Conservation (phyloP, 805 yeast species). For the Yamadazyma sp. region DNA sequence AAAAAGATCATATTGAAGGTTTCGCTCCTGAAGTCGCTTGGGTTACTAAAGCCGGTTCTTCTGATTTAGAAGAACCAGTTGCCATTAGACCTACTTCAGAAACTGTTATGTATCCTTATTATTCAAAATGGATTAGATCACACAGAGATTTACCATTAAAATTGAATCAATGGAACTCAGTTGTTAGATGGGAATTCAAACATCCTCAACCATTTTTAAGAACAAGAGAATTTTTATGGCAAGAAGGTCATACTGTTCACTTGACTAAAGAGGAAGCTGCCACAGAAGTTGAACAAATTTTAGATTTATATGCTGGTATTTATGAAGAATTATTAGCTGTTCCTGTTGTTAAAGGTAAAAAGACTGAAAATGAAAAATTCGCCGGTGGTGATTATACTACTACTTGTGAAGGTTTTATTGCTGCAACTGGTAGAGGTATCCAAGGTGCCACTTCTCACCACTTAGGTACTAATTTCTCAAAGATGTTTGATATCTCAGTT, state of each 20-base stretch:
- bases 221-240: slow-evolving; percentile 99
- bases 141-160: slow-evolving; percentile 96
- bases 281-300: slow-evolving; percentile 79
- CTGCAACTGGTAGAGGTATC: slow-evolving; percentile 98
- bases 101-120: slow-evolving; percentile 99
- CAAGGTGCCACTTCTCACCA: slow-evolving; percentile 99
- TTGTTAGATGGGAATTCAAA: slow-evolving; percentile 99
- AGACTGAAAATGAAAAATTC: slow-evolving; percentile 96
- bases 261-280: slow-evolving; percentile 78
- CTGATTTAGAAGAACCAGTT: slow-evolving; percentile 95
- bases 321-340: slow-evolving; percentile 94
- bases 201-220: slow-evolving; percentile 99
- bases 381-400: slow-evolving; percentile 98
- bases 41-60: slow-evolving; percentile 95
- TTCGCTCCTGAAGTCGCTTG: slow-evolving; percentile 99
- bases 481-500: slow-evolving; percentile 94
- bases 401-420: slow-evolving; percentile 94
- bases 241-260: slow-evolving; percentile 99
- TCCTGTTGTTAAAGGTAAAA: slow-evolving; percentile 91
- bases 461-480: slow-evolving; percentile 96
- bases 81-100: slow-evolving; percentile 99
- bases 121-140: slow-evolving; percentile 97
- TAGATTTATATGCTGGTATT: slow-evolving; percentile 79
- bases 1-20: slow-evolving; percentile 98
- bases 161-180: slow-evolving; percentile 99